Conservation (phyloP, 805 yeast genomes). For the Starmerella bombi region DNA sequence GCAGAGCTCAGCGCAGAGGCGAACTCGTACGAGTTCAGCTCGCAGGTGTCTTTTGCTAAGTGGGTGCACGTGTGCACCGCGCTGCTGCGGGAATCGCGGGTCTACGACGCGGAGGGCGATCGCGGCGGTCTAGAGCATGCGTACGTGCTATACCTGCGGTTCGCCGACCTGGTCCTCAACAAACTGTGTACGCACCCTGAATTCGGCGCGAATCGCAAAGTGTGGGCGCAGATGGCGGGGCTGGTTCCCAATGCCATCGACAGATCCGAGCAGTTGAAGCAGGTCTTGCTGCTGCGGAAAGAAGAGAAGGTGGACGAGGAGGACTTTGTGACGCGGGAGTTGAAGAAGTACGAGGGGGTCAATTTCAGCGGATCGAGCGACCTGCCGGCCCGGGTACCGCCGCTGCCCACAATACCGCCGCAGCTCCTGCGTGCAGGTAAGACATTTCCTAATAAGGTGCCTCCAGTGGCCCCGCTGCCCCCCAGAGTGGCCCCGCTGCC, state of each 20-base stretch:
- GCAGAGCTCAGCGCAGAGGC: constrained; percentile 36
- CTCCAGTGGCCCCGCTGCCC: neutral
- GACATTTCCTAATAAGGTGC: neutral
- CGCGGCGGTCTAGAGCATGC: constrained; percentile 34
- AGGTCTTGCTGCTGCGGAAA: neutral
- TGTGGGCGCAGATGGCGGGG: constrained; percentile 8
- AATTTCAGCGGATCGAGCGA: too few species aligned
- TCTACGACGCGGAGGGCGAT: constrained; percentile 32
- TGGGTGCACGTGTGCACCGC: constrained; percentile 45
- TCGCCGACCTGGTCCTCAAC: constrained; percentile 43
- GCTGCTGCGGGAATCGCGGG: constrained; percentile 31
- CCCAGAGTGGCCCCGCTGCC: neutral
- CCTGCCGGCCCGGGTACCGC: neutral
- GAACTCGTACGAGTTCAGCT: constrained; percentile 40
- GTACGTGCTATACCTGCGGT: constrained; percentile 43
- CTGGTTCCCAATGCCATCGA: constrained; percentile 22
- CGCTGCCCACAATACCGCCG: too few species aligned
- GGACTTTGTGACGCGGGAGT: neutral
- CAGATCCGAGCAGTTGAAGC: constrained; percentile 22
- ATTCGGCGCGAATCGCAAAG: constrained; percentile 22
- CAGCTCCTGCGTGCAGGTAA: neutral
- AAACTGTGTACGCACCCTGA: constrained; percentile 37
- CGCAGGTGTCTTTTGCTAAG: constrained; percentile 36
- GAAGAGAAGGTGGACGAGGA: neutral
- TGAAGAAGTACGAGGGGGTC: neutral